Percentiles rank a stretch among this genome's conserved stretches.
Evolutionary conservation across 2,329 filamentous ascomycete genomes (phyloP).

Genomic region (Dactylellina sp.): DNA sequence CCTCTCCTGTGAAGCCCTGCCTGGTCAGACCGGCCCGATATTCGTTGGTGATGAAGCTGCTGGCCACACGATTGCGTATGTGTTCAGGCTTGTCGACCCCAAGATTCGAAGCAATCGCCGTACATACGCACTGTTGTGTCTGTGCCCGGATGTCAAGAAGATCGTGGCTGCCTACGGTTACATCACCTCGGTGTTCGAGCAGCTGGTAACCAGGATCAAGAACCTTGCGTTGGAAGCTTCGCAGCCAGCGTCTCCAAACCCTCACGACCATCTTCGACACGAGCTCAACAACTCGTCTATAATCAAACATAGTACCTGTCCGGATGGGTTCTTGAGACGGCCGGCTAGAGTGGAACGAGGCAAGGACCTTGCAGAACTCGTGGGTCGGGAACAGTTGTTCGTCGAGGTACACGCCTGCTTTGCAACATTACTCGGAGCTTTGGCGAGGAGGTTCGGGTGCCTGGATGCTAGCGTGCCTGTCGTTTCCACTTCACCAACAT

Average conservation of each 20-base stretch:
- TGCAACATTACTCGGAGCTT: constrained; percentile 69
- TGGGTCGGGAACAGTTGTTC: constrained; percentile 76
- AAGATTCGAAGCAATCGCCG: constrained; percentile 76
- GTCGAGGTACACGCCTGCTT: constrained; percentile 75
- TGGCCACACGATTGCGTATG: constrained; percentile 77
- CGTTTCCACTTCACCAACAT: constrained; percentile 32
- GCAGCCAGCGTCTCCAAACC: constrained; percentile 61
- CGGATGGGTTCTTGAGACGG: constrained; percentile 69
- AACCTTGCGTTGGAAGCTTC: constrained; percentile 70
- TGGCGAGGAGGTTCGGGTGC: constrained; percentile 60
- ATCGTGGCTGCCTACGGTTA: constrained; percentile 75
- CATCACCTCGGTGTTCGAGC: constrained; percentile 73
- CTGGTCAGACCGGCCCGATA: constrained; percentile 73
- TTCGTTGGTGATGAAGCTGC: constrained; percentile 75
- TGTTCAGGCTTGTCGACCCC: constrained; percentile 76
- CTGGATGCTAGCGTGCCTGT: constrained; percentile 51
- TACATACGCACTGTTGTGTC: constrained; percentile 76
- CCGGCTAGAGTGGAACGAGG: constrained; percentile 71
- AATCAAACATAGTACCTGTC: constrained; percentile 66
- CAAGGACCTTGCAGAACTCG: constrained; percentile 74
- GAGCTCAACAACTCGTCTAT: constrained; percentile 69
- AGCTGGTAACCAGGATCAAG: constrained; percentile 75
- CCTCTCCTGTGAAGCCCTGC: constrained; percentile 75
- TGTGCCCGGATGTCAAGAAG: constrained; percentile 74
- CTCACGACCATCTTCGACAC: constrained; percentile 62